A percentile compares a stretch with the other conserved stretches of the same genome.
Evolutionary conservation across 192 early-diverging fungal species (phyloP).

Genomic region (Cetraspora pellucida): DNA sequence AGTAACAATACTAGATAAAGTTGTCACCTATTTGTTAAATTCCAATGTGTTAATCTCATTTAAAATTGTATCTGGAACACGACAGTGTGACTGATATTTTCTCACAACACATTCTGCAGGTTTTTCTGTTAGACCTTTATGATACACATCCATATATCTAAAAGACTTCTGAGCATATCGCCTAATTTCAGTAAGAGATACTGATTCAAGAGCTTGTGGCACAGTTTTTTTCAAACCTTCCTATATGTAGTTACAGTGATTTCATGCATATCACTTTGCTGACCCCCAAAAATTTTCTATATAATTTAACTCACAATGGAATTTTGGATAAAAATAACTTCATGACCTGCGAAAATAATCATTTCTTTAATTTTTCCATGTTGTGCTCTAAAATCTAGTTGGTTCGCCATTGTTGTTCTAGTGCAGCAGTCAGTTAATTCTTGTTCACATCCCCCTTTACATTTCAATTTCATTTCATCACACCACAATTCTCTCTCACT

Average conservation of each 20-base stretch:
- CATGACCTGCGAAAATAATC: slow-evolving; percentile 29
- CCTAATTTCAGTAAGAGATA: slow-evolving; percentile 9
- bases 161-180: background rate
- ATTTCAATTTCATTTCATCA: background rate
- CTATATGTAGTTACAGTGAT: slow-evolving; percentile 3
- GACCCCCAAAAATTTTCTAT: slow-evolving; percentile 40
- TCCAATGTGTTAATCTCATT: too few relatives aligned
- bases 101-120: too few relatives aligned
- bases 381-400: slow-evolving; percentile 33
- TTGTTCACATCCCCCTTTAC: background rate
- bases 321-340: slow-evolving; percentile 38
- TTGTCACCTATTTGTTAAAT: too few relatives aligned
- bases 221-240: slow-evolving; percentile 4
- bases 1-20: too few relatives aligned
- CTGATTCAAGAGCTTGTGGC: background rate
- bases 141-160: too few relatives aligned
- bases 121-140: too few relatives aligned
- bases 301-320: slow-evolving; percentile 40
- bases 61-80: too few relatives aligned
- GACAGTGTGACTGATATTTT: too few relatives aligned
- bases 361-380: background rate
- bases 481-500: slow-evolving; percentile 14
- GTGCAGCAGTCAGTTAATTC: slow-evolving; percentile 25
- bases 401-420: slow-evolving; percentile 18
- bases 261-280: slow-evolving; percentile 31